Evolutionary conservation across 2,329 filamentous ascomycete species (phyloP).

Genomic region (Leptographium radiaticola): DNA sequence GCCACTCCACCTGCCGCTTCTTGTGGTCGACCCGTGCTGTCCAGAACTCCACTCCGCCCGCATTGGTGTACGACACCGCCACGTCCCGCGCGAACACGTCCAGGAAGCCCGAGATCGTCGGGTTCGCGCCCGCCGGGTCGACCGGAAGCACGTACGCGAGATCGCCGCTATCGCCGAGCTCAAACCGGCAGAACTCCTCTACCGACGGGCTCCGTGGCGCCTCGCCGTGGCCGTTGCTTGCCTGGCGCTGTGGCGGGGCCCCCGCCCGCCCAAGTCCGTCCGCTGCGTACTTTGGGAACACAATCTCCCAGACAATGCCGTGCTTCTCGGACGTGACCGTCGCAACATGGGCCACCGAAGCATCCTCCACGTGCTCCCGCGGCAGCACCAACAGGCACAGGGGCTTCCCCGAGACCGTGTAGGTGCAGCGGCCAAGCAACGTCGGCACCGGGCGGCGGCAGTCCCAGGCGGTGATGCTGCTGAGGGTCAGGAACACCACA

Average conservation of each 20-base stretch:
- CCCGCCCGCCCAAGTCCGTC: background rate
- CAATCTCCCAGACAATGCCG: constrained; percentile 71
- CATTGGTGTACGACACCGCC: constrained; percentile 69
- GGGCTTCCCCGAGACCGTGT: constrained; percentile 53
- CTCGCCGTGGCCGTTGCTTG: constrained; percentile 15
- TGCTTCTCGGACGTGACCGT: constrained; percentile 67
- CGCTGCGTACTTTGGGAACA: constrained; percentile 37
- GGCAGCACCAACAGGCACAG: constrained; percentile 71
- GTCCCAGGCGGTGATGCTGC: constrained; percentile 67
- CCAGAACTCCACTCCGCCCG: constrained; percentile 71
- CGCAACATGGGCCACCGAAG: constrained; percentile 56
- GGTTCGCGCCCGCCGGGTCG: constrained; percentile 67
- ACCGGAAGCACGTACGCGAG: constrained; percentile 63
- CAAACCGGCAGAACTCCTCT: constrained; percentile 57
- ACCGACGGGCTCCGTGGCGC: constrained; percentile 29
- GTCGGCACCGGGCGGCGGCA: constrained; percentile 46
- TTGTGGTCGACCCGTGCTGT: constrained; percentile 58
- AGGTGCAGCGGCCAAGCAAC: constrained; percentile 45
- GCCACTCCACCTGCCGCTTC: constrained; percentile 58
- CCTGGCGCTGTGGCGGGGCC: background rate
- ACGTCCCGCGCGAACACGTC: constrained; percentile 80
- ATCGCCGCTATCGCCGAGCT: constrained; percentile 46
- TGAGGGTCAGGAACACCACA: constrained; percentile 65
- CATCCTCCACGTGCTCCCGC: constrained; percentile 39
- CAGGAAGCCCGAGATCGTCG: constrained; percentile 62